These are phyloP conservation scores for Kingdonia uniflora DNA, from an alignment of 164 flowering plant genomes.

Conservation along the genomic window DNA sequence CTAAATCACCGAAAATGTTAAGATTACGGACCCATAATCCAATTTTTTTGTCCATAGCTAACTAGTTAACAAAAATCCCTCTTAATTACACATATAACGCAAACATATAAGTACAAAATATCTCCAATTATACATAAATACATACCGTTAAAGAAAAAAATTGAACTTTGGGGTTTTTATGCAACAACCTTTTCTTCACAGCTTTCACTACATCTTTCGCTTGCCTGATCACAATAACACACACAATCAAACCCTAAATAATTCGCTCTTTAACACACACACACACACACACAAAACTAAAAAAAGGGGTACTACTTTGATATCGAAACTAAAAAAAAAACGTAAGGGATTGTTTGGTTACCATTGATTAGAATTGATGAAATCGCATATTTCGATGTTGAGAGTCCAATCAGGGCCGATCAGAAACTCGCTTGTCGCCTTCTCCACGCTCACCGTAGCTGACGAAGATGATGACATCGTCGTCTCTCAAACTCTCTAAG, in stretches of 20 bases:
- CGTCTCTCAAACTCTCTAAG: slow-evolving; percentile 18
- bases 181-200: slow-evolving; percentile 75
- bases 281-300: neutral
- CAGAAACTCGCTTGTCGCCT: slow-evolving; percentile 94
- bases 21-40: too few species aligned
- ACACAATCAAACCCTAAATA: neutral
- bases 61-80: too few species aligned
- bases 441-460: slow-evolving; percentile 71
- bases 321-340: neutral
- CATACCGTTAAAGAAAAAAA: slow-evolving; percentile 84
- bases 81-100: too few species aligned
- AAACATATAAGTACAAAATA: too few species aligned
- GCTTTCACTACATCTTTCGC: slow-evolving; percentile 89
- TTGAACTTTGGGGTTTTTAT: slow-evolving; percentile 78
- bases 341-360: too few species aligned
- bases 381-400: slow-evolving; percentile 90
- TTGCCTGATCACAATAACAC: slow-evolving; percentile 38
- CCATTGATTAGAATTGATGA: slow-evolving; percentile 70
- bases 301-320: neutral
- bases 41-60: too few species aligned
- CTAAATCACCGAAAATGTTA: too few species aligned
- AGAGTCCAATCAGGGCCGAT: slow-evolving; percentile 93
- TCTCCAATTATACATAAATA: too few species aligned
- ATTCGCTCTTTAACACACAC: neutral
- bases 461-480: slow-evolving; percentile 16